Evolutionary conservation across 2,329 filamentous ascomycete species (phyloP), one percentile per base, ranked within the genome.

Genomic region (Sclerotiophoma versabilis): DNA sequence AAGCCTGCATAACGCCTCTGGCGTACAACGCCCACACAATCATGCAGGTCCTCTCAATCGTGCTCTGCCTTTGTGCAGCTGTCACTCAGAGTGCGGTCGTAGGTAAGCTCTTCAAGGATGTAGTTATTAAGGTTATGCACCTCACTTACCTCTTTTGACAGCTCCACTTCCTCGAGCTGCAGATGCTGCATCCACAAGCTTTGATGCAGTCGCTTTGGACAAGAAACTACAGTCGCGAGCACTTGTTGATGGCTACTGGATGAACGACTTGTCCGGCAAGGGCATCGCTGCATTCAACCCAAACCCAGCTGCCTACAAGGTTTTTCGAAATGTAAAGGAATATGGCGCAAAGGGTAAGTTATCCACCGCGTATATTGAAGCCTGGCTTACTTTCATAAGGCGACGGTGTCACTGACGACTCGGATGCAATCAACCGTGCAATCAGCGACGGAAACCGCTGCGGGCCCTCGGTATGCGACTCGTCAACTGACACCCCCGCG

Each of bases 381-480:
- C 15, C 11, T 45, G 27, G 22, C 46, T 69, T 49, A 71, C 14
- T 15, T 8, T 8, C 46, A 15, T 51, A 32, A 76, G 73, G 71
- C 36, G 73, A 76, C 25, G 74, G 74, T 52, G 64, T 72, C 8
- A 75, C 72, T 20, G 74, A 75, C 33, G 74, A 87, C 60, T 84
- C 84, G 14, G 79, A 75, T 22, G 84, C 84, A 10, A 86, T 87
- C 69, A 80, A 81, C 55, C 63, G 54, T 45, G 79, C 79, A n/a
- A 80, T 80, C 51, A 70, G 68, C 8, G 73, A 73, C 27, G 76
- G 77, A 12, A 71, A 69, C 38, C 75, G 79, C 12, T 81, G 79
- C 54, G 77, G 69, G 19, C 77, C 77, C 10, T 77, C 72, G 38
- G 65, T 70, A 8, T 80, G 80, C 62, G 60, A 68, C 11, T 79